Evolutionary conservation across 768 basidiomycete species (phyloP), one percentile per base, ranked within the genome.

Genomic region (Tephrocybe rancida): DNA sequence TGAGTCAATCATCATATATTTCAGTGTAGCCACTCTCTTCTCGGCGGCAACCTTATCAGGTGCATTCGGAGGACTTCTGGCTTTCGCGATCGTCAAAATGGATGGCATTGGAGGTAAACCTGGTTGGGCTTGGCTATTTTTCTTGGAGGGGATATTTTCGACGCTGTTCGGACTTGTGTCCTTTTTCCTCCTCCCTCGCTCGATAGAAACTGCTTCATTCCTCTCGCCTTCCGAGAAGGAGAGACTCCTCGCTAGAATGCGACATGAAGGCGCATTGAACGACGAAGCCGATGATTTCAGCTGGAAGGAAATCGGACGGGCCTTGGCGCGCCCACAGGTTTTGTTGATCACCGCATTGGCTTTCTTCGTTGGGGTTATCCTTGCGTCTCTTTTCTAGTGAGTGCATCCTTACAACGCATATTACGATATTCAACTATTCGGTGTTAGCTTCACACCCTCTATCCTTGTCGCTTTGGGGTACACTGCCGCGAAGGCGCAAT

Each of bases 41-140:
- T 58, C 64, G 1, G 61, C 67, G 1, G 46, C 70, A 2, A 70
- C 70, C 1, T 64, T 79, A 4, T 73, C 83, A 0, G 80, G 82
- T 6, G 77, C 81, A 0, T 84, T 85, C 58, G 82, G 80, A 6
- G 86, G 86, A 38, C 66, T 87, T 3, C 69, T 88, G 2, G 84
- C 85, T 1, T 67, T 76, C 29, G 83, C 70, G 1, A 81, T 88
- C 45, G 67, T 73, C 10, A 63, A 77, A n/a, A n/a, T n/a, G n/a
- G n/a, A n/a, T n/a, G n/a, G n/a, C n/a, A n/a, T n/a, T n/a, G n/a
- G n/a, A n/a, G 13, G 78, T 87, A 72, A 67, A 44, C 70, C 75
- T 1, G 84, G 80, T 1, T 87, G 85, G 84, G 71, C 78, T 27
- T 86, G 82, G 84, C 76, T 84, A 57, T 82, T 83, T 57, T 80